Percentiles rank a stretch among this genome's conserved stretches.
phyloP scores from a whole-genome alignment of 108 stramenopile genomes.

The Cyclotella distinguenda region DNA sequence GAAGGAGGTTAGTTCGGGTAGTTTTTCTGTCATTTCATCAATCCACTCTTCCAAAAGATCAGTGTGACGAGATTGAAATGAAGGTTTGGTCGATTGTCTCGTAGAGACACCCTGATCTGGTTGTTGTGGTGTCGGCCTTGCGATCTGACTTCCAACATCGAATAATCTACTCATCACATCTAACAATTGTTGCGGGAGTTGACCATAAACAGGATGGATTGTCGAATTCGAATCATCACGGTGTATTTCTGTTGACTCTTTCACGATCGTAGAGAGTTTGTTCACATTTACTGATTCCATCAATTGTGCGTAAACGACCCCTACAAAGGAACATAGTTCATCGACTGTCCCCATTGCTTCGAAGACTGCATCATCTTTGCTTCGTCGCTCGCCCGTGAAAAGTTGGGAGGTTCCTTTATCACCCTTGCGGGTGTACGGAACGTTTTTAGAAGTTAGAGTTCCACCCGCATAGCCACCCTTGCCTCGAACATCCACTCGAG shows the following conservation, averaged over 20 bases:
- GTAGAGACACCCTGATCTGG: not conserved
- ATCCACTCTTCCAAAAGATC: constrained; percentile 78
- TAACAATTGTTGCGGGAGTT: constrained; percentile 59
- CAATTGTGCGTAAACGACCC: constrained; percentile 69
- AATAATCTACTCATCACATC: constrained; percentile 84
- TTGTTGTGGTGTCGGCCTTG: constrained; percentile 51
- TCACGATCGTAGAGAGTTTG: no score
- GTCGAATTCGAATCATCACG: no score
- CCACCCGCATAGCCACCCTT: constrained; percentile 61
- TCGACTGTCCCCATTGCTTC: constrained; percentile 86
- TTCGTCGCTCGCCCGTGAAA: constrained; percentile 76
- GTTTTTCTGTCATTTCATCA: constrained; percentile 71
- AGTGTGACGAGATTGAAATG: constrained; percentile 60
- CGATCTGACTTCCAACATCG: constrained; percentile 82
- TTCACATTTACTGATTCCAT: not conserved
- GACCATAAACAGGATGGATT: constrained; percentile 39
- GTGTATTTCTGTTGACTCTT: no score
- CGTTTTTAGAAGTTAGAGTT: constrained; percentile 69
- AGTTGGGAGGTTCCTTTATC: constrained; percentile 73
- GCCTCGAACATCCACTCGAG: constrained; percentile 9
- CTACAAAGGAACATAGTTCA: constrained; percentile 79
- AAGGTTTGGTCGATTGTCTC: not conserved
- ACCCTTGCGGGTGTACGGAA: constrained; percentile 80
- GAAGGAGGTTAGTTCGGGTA: constrained; percentile 81
- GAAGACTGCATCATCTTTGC: constrained; percentile 70